These are phyloP conservation scores for Paxillus ammoniavirescens DNA, from an alignment of 768 basidiomycete genomes.

Conservation along the genomic window DNA sequence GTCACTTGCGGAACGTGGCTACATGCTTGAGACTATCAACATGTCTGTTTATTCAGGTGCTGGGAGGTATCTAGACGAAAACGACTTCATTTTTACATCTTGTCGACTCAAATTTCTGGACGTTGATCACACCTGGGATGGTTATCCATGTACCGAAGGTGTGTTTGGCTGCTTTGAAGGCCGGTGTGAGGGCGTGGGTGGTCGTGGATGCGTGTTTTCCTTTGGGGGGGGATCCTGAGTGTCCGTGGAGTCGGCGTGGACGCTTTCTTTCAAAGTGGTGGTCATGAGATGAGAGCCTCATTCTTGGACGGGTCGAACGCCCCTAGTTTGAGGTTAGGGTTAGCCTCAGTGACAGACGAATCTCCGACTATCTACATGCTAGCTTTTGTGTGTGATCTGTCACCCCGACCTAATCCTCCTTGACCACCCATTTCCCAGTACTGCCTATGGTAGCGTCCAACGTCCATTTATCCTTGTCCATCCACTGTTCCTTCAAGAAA, in stretches of 20 bases:
- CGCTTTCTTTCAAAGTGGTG: not conserved
- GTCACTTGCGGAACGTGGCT: conserved; percentile 36
- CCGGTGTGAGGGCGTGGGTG: conserved; percentile 50
- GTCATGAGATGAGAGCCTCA: conserved; percentile 7
- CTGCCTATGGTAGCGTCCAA: conserved; percentile 34
- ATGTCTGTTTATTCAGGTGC: conserved; percentile 58
- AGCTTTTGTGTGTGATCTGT: no score
- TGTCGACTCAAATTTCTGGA: conserved; percentile 34
- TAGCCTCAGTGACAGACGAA: not conserved
- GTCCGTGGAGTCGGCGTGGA: not conserved
- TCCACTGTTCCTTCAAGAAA: conserved; percentile 44
- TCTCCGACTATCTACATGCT: no score
- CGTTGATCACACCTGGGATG: conserved; percentile 55
- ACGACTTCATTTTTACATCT: conserved; percentile 23
- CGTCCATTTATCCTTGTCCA: conserved; percentile 41
- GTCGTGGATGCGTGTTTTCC: conserved; percentile 37
- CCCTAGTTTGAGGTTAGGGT: conserved; percentile 3
- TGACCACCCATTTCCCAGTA: conserved; percentile 39
- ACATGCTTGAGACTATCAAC: conserved; percentile 54
- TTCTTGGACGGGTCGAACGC: not conserved
- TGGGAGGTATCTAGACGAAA: conserved; percentile 46
- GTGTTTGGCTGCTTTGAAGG: conserved; percentile 53
- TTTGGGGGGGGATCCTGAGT: conserved; percentile 6
- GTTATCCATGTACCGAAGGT: conserved; percentile 72
- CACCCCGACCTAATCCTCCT: conserved; percentile 18